A percentile compares a stretch with the other conserved stretches of the same genome.
phyloP scores from a whole-genome alignment of 306 rosid genomes.

The Dryas octopetala region DNA sequence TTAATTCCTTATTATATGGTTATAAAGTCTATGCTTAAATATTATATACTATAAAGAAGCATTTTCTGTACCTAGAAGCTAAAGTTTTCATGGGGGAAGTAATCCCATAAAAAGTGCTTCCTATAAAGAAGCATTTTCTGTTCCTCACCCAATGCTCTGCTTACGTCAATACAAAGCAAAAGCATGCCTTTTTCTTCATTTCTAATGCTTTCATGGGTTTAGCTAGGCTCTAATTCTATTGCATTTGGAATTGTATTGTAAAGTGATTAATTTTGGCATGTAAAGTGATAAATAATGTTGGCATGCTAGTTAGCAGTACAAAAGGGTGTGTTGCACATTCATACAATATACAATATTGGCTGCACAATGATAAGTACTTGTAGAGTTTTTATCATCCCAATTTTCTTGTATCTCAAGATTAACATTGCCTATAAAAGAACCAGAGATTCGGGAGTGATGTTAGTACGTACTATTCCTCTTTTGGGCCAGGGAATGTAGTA shows the following conservation, averaged over 20 bases:
- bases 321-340: neutral
- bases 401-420: neutral
- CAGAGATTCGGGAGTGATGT: no score
- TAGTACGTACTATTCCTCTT: no score
- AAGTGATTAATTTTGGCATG: no score
- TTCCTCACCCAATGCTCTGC: conserved; percentile 23
- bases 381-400: neutral
- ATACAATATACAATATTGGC: no score
- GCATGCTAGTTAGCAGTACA: conserved; percentile 12
- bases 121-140: conserved; percentile 23
- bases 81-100: conserved; percentile 31
- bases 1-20: neutral
- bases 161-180: conserved; percentile 38
- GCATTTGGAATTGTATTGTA: no score
- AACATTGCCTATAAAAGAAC: no score
- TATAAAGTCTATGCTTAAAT: conserved; percentile 24
- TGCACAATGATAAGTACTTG: neutral
- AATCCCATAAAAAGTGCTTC: conserved; percentile 35
- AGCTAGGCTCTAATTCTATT: no score
- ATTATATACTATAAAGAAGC: neutral
- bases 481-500: no score
- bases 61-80: neutral
- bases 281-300: neutral
- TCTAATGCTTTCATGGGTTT: neutral
- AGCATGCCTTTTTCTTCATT: conserved; percentile 36